Percentiles rank a stretch among this genome's conserved stretches.
Evolutionary conservation across 495 filamentous ascomycete genomes (phyloP).

Genomic region (Xylaria telfairii): DNA sequence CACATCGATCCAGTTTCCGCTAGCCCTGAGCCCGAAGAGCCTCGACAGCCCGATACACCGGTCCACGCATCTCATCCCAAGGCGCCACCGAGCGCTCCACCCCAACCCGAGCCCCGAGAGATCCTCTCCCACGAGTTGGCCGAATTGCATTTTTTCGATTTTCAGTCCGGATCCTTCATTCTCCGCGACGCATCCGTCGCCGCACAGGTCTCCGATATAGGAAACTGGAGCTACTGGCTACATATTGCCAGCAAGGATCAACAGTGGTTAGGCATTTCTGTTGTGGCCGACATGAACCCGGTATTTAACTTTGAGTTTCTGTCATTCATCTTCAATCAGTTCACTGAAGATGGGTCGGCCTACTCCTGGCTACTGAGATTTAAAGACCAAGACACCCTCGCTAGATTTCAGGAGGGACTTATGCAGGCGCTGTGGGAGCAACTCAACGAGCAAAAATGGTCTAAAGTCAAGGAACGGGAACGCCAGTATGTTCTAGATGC

Average conservation of each 20-base stretch:
- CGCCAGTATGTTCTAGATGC: slow-evolving; percentile 94
- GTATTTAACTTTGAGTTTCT: slow-evolving; percentile 99
- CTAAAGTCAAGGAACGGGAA: slow-evolving; percentile 87
- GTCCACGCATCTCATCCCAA: slow-evolving; percentile 40
- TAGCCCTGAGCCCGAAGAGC: slow-evolving; percentile 4
- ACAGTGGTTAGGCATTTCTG: slow-evolving; percentile 87
- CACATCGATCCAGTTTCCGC: slow-evolving; percentile 18
- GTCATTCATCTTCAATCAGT: slow-evolving; percentile 99
- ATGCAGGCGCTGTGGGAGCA: slow-evolving; percentile 98
- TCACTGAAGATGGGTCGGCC: slow-evolving; percentile 82
- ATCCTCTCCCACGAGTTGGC: slow-evolving; percentile 76
- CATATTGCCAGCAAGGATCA: slow-evolving; percentile 79
- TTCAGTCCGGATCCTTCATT: slow-evolving; percentile 80
- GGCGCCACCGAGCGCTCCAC: slow-evolving; percentile 52
- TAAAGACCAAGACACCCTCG: slow-evolving; percentile 77
- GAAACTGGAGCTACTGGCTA: slow-evolving; percentile 95
- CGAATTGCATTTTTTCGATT: slow-evolving; percentile 94
- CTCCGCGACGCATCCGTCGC: slow-evolving; percentile 75
- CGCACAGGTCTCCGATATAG: slow-evolving; percentile 84
- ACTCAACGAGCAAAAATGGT: slow-evolving; percentile 93
- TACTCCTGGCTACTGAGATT: slow-evolving; percentile 97
- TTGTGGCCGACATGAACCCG: slow-evolving; percentile 90
- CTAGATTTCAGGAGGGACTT: slow-evolving; percentile 90
- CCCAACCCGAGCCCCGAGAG: slow-evolving; percentile 72
- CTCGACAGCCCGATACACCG: slow-evolving; percentile 26